Conservation (phyloP, 805 yeast species). For the Saturnispora galanensis region DNA sequence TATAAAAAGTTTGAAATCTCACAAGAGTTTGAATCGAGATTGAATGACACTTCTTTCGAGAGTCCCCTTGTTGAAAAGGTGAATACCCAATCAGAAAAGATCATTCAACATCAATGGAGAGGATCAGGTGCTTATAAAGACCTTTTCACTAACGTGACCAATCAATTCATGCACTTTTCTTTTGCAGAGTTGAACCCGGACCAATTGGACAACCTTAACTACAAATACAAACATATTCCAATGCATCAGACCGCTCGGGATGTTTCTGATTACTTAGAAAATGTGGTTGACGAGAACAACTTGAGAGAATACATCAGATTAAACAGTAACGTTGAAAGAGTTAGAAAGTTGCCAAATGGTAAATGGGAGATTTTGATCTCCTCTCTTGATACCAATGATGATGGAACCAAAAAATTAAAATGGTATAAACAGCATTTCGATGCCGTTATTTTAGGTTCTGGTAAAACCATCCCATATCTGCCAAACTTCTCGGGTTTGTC, state of each 20-base stretch:
- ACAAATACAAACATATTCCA: constrained; percentile 10
- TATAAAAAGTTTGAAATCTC: constrained; percentile 9
- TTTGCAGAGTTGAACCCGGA: constrained; percentile 18
- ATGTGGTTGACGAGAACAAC: constrained; percentile 16
- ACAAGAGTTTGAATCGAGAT: constrained; percentile 9
- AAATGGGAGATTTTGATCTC: constrained; percentile 29
- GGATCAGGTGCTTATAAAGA: constrained; percentile 29
- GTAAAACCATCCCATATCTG: constrained; percentile 49
- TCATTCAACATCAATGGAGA: constrained; percentile 27
- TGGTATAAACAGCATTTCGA: constrained; percentile 46
- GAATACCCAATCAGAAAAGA: not conserved
- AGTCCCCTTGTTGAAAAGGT: constrained; percentile 21
- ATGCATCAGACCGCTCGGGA: constrained; percentile 23
- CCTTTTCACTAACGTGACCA: constrained; percentile 35
- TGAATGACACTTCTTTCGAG: constrained; percentile 25
- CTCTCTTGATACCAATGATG: constrained; percentile 10
- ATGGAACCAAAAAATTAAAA: constrained; percentile 7
- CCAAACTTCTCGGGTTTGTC: constrained; percentile 33
- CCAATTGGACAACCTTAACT: constrained; percentile 5
- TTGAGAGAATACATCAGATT: constrained; percentile 29
- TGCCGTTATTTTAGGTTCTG: constrained; percentile 54
- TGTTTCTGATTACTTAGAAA: constrained; percentile 14
- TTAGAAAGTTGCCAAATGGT: constrained; percentile 21
- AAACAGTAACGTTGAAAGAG: constrained; percentile 33
- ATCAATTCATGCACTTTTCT: constrained; percentile 31